Base-by-base conservation (phyloP, 495 filamentous ascomycete genomes). In the Lepraria neglecta region DNA sequence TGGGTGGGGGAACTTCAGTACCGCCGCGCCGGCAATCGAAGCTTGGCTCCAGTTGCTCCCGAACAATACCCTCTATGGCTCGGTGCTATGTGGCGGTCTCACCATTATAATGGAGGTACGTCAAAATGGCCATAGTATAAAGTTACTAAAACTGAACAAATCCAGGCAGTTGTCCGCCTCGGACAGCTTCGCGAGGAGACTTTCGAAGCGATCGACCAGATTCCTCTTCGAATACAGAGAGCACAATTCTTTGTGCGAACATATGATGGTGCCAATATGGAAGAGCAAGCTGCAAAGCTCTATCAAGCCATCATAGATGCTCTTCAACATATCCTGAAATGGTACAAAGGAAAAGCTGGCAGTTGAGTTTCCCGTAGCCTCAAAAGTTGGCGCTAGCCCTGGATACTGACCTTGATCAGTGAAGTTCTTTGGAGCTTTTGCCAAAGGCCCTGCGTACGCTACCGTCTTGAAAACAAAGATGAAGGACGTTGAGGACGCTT, bases 391-490 rank as follows among this genome's bases (percentile, higher is more conserved):
- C 27, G 2, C 19, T 54, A 17, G 12, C 14, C 30, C 19, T 19
- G 10, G 30, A 53, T n/a, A 6, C 58, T 58, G 33, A 65, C 33
- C 2, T 28, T 30, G 10, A 3, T n/a, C n/a, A 65, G 63, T 65
- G 44, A 61, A 61, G 9, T 65, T 47, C 43, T 27, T 61, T 2
- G 43, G 51, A 10, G 30, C 63, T 31, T 38, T 65, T 30, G 28
- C 47, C 50, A 65, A 57, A 57, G 63, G 63, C 47, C 51, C 63
- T 19, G 63, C 63, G 10, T 65, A 61, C 27, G 58, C 58, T n/a
- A 50, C 44, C n/a, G 19, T 15, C 30, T 14, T 65, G 24, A 61
- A 58, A 21, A 47, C 44, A 4, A 65, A 65, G 63, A 65, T 65
- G 63, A 61, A 61, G 35, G 42, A 45, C 17, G 45, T 65, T 35